A percentile compares a stretch with the other conserved stretches of the same genome.
Conservation (phyloP, 257 asterid species). For the Eustoma russellianum region DNA sequence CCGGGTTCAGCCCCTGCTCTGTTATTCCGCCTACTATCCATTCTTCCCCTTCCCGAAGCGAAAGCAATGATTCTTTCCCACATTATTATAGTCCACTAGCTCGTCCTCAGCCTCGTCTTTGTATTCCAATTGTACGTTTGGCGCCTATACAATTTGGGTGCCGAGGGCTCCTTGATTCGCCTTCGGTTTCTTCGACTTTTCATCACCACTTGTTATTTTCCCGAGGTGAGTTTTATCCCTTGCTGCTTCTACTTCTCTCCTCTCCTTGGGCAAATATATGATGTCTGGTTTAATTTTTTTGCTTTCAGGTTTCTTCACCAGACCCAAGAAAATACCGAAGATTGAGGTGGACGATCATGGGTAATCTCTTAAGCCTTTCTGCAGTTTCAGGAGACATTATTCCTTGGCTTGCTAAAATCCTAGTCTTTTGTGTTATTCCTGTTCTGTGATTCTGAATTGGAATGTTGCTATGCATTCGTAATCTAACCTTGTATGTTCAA, state of each 20-base stretch:
- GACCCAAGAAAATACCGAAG: slow-evolving; percentile 52
- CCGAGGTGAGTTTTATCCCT: slow-evolving; percentile 30
- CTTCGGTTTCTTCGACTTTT: slow-evolving; percentile 17
- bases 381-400: no score
- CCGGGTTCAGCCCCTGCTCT: slow-evolving; percentile 13
- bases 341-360: slow-evolving; percentile 71
- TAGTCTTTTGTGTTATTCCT: no score
- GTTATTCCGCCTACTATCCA: background rate
- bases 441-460: no score
- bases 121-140: background rate
- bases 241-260: no score
- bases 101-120: background rate
- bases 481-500: no score
- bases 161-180: slow-evolving; percentile 15
- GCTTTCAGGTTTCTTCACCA: slow-evolving; percentile 55
- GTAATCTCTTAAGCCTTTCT: slow-evolving; percentile 18
- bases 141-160: slow-evolving; percentile 11
- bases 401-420: no score
- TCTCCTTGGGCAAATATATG: background rate
- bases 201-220: slow-evolving; percentile 28
- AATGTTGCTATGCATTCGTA: no score
- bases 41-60: no score
- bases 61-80: slow-evolving; percentile 8
- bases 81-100: background rate
- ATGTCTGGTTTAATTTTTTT: slow-evolving; percentile 8